Percentiles rank a stretch among this genome's conserved stretches.
Evolutionary conservation across 345 rosid genomes (phyloP).

Genomic region (Streptanthus diversifolius): DNA sequence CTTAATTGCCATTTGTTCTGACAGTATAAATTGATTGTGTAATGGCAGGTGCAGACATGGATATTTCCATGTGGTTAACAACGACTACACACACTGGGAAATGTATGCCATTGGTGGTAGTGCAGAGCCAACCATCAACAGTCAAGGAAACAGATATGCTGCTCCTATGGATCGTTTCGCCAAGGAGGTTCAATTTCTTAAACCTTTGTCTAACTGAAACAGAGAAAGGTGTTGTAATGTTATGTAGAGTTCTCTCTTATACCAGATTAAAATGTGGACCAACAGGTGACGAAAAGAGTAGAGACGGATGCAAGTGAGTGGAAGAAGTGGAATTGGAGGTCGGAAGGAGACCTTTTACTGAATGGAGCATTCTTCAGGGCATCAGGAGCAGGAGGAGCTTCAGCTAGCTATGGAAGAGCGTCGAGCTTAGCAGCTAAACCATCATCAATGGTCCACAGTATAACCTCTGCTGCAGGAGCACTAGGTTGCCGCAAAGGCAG

Average conservation of each 20-base stretch:
- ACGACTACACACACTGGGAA: conserved; percentile 97
- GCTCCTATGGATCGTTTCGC: conserved; percentile 77
- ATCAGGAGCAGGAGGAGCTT: conserved; percentile 78
- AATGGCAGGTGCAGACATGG: conserved; percentile 85
- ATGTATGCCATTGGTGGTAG: conserved; percentile 99
- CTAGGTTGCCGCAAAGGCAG: conserved; percentile 59
- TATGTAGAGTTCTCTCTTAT: not conserved
- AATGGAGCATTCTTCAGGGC: conserved; percentile 90
- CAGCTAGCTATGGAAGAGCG: conserved; percentile 85
- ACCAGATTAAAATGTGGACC: conserved; percentile 9
- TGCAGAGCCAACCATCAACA: conserved; percentile 87
- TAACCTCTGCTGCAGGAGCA: conserved; percentile 75
- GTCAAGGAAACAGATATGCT: conserved; percentile 88
- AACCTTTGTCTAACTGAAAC: not conserved
- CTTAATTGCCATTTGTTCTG: not conserved
- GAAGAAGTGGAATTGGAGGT: conserved; percentile 90
- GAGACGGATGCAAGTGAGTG: conserved; percentile 51
- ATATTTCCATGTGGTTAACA: conserved; percentile 93
- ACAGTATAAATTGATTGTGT: not conserved
- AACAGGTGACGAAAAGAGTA: conserved; percentile 88
- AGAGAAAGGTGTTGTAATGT: not conserved
- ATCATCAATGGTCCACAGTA: conserved; percentile 66
- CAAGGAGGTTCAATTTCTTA: conserved; percentile 57
- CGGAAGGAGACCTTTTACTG: conserved; percentile 79
- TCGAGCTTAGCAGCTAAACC: conserved; percentile 91